Base-by-base conservation (phyloP, 139 green algal species). In the Gonium pectorale region DNA sequence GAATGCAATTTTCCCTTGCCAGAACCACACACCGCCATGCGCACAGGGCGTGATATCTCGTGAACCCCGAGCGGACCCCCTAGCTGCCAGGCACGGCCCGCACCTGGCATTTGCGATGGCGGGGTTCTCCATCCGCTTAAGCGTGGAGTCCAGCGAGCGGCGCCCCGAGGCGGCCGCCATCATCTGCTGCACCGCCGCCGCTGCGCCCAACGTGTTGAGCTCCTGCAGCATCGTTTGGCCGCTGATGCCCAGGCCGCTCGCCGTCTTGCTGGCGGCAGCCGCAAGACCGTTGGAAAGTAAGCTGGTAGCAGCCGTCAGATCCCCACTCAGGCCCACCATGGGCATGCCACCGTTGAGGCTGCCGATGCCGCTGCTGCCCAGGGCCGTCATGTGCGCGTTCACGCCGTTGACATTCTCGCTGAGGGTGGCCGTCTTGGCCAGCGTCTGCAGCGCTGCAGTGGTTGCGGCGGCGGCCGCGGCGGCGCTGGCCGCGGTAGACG, bases 91-190 rank as follows among this genome's bases (percentile, higher is more conserved):
- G 13, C 49, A 13, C 17, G 49, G 31, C 37, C 35, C 67, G 54
- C 51, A 89, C 84, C 90, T 80, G 31, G 87, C 90, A 37, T 72
- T 89, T 21, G 80, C 80, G 56, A 93, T 93, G n/a, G 86, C 87
- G 1, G 90, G 90, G 79, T 90, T 91, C 84, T 93, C 90, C 44
- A 85, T 29, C 26, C 82, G 78, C 64, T 89, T 86, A 3, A 87
- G 60, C 41, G 51, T 83, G 27, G 66, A 64, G 74, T 91, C 88
- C 56, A 91, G 75, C 15, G 52, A 81, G 49, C 88, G 83, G 6
- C 88, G 80, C 17, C 86, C 86, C 15, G 74, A 54, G 17, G 83
- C 83, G 7, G 88, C 88, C 37, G 88, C 87, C 31, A 83, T 83
- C 88, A 91, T 91, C 80, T 89, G 84, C 88, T 89, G 88, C 85